Conservation (phyloP, 495 filamentous ascomycete genomes). For the Aspergillus ellipticus region DNA sequence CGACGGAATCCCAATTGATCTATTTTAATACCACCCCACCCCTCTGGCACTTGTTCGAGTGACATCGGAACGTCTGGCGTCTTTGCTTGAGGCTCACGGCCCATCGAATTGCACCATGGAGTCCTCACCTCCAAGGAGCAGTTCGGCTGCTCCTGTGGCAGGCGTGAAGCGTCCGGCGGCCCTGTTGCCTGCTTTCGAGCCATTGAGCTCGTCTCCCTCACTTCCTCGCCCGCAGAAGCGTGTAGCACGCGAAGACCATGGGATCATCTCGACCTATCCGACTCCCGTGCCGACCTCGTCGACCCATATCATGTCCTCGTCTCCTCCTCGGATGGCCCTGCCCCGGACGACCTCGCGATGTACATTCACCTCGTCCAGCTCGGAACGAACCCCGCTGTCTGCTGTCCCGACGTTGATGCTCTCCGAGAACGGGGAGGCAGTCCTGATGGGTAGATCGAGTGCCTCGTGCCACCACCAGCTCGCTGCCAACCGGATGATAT, state of each 20-base stretch:
- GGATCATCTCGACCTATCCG: slow-evolving; percentile 55
- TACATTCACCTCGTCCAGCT: slow-evolving; percentile 61
- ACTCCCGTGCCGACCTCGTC: slow-evolving; percentile 92
- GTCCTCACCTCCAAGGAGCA: slow-evolving; percentile 40
- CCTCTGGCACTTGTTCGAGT: slow-evolving; percentile 4
- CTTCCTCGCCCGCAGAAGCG: slow-evolving; percentile 73
- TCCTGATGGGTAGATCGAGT: slow-evolving; percentile 88
- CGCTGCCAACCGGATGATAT: slow-evolving; percentile 85
- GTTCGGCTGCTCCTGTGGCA: slow-evolving; percentile 42
- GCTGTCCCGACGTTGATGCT: slow-evolving; percentile 77
- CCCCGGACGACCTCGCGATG: slow-evolving; percentile 40
- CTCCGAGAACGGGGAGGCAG: slow-evolving; percentile 72
- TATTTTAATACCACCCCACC: slow-evolving; percentile 4
- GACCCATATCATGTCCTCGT: slow-evolving; percentile 86
- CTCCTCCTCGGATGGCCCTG: slow-evolving; percentile 58
- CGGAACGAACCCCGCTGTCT: slow-evolving; percentile 81
- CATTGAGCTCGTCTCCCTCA: slow-evolving; percentile 79
- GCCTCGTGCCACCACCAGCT: slow-evolving; percentile 89
- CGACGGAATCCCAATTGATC: slow-evolving; percentile 16
- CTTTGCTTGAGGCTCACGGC: slow-evolving; percentile 6
- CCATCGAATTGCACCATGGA: slow-evolving; percentile 31
- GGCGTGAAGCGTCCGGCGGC: slow-evolving; percentile 77
- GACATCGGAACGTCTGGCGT: not conserved
- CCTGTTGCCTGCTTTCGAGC: slow-evolving; percentile 90
- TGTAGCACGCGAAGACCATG: slow-evolving; percentile 54